Base-by-base conservation (phyloP, 169 alveolate genomes). In the Sarcocystis neurona region DNA sequence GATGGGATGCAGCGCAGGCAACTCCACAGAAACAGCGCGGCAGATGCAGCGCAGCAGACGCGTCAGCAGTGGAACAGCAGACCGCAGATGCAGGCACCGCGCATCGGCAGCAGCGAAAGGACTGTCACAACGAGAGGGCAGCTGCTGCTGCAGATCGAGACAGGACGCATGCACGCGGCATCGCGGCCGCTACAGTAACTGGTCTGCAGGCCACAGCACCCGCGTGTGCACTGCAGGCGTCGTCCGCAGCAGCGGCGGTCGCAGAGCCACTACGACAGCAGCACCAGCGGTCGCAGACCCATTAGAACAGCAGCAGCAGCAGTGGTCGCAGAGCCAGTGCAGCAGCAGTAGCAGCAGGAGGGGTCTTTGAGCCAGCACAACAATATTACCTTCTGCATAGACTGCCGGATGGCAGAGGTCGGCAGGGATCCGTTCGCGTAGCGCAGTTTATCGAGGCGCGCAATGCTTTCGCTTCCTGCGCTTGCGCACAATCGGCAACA, bases 361-460 rank as follows among this genome's bases (percentile, higher is more conserved):
- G 48, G 37, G 74, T 48, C 32, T 43, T 41, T 12, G 87, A n/a
- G 46, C 48, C 79, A 60, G 63, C 78, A 37, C 46, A 37, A 39
- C 23, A 18, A 79, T n/a, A 12, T 4, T 30, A 87, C 91, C 88
- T 93, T 92, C 95, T 97, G 96, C 94, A 96, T 90, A 66, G 92
- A 93, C 10, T 93, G 84, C 79, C 98, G 94, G 37, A 97, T 87
- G n/a, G 93, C 91, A 8, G 98, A 96, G 30, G 97, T 94, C 58
- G 97, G 93, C 70, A 89, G 87, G 32, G 95, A 47, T 50, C 98
- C 98, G 53, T 92, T 93, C 56, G 96, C 90, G 84, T 94, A 82
- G 79, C 98, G 94, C 68, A 94, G 80, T 91, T 92, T 87, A 87
- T 97, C 98, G 77, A 96, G 80, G 74, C 95, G 95, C 8, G 91